Evolutionary conservation across 164 flowering plant species (phyloP).

Genomic region (Chloranthus sessilifolius): DNA sequence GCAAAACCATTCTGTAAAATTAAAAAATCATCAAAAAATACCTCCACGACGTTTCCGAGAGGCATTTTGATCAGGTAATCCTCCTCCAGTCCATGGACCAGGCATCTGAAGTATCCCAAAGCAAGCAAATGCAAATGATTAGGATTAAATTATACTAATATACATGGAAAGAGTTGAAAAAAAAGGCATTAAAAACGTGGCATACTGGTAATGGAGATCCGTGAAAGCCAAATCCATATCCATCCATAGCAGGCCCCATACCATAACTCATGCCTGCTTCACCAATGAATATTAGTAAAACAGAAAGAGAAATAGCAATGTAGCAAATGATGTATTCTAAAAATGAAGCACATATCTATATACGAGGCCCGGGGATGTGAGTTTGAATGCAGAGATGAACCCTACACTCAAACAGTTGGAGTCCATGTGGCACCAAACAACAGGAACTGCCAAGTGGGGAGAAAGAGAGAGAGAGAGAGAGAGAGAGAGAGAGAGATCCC

Average conservation of each 20-base stretch:
- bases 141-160: neutral
- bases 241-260: slow-evolving; percentile 27
- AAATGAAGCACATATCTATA: too few relatives aligned
- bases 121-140: slow-evolving; percentile 1
- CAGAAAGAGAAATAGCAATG: neutral
- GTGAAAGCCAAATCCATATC: slow-evolving; percentile 36
- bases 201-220: slow-evolving; percentile 30
- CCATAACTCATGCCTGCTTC: slow-evolving; percentile 32
- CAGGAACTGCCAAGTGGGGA: too few relatives aligned
- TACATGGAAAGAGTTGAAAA: neutral
- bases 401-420: too few relatives aligned
- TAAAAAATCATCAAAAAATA: slow-evolving; percentile 5
- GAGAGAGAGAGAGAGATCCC: slow-evolving; percentile 7
- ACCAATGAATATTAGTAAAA: slow-evolving; percentile 10
- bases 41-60: slow-evolving; percentile 53
- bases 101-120: slow-evolving; percentile 20
- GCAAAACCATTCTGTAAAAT: too few relatives aligned
- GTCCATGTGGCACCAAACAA: too few relatives aligned
- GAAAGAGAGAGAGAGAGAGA: neutral
- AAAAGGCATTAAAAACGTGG: neutral
- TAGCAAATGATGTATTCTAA: too few relatives aligned
- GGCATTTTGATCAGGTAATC: slow-evolving; percentile 30
- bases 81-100: slow-evolving; percentile 32
- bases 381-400: too few relatives aligned
- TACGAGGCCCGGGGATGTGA: too few relatives aligned